These are phyloP conservation scores for Eimeria zaria DNA, from an alignment of 169 alveolate species.

Conservation along the genomic window DNA sequence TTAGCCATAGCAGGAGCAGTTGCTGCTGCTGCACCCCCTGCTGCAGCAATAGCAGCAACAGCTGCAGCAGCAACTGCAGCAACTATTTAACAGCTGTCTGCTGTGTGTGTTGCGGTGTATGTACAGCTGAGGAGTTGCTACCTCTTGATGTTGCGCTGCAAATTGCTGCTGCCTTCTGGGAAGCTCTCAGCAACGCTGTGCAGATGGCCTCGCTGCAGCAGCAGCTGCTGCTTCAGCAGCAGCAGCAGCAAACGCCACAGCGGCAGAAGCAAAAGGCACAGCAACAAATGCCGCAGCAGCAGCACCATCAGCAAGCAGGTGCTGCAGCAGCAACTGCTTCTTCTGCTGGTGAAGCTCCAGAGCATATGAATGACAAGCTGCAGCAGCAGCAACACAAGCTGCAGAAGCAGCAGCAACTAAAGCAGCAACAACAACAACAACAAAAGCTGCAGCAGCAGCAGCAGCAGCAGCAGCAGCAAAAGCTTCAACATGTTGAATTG, in stretches of 20 bases:
- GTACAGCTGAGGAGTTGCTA: conserved; percentile 55
- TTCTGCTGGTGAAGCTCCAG: too few species aligned
- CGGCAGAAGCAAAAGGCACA: neutral
- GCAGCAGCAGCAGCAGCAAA: conserved; percentile 45
- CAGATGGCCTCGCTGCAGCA: conserved; percentile 63
- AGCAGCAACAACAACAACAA: conserved; percentile 10
- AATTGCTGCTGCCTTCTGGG: conserved; percentile 58
- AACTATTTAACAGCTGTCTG: neutral
- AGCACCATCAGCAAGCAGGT: neutral
- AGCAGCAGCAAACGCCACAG: conserved; percentile 18
- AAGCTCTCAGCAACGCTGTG: conserved; percentile 34
- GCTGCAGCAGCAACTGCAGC: neutral
- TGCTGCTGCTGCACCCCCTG: neutral
- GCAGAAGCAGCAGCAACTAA: neutral
- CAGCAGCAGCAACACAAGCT: neutral
- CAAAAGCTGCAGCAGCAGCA: conserved; percentile 27
- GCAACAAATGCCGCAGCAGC: neutral
- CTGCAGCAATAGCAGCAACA: neutral
- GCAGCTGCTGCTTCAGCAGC: conserved; percentile 46
- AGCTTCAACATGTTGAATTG: neutral
- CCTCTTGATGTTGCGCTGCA: conserved; percentile 12
- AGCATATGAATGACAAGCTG: too few species aligned
- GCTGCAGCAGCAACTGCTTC: neutral
- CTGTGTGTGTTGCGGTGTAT: conserved; percentile 35
- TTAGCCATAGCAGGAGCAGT: neutral